Evolutionary conservation across 805 yeast species (phyloP).

Genomic region (Jamesozyma rosinii): DNA sequence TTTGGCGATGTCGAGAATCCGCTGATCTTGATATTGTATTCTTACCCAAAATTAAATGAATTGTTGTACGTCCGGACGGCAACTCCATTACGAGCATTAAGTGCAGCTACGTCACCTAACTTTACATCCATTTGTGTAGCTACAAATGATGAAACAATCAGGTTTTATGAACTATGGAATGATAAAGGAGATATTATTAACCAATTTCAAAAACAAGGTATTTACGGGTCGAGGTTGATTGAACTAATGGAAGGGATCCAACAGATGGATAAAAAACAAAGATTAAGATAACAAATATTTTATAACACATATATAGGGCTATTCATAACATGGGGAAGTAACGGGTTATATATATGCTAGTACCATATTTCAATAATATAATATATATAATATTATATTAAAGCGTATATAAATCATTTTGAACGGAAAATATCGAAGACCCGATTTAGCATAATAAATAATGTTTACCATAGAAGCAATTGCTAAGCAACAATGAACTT

Average conservation of each 20-base stretch:
- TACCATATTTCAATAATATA: background rate
- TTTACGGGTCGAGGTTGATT: conserved; percentile 48
- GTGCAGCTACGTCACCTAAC: conserved; percentile 62
- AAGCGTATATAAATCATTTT: background rate
- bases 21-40: conserved; percentile 47
- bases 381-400: background rate
- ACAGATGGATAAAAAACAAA: background rate
- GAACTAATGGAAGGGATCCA: conserved; percentile 50
- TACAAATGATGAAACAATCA: conserved; percentile 65
- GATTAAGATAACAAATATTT: background rate
- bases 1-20: conserved; percentile 51
- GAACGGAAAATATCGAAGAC: background rate
- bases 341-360: background rate
- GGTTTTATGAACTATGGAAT: conserved; percentile 70
- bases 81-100: conserved; percentile 48
- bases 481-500: too few species aligned
- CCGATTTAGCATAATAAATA: background rate
- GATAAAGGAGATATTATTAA: conserved; percentile 28
- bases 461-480: background rate
- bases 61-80: conserved; percentile 42
- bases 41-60: conserved; percentile 55
- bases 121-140: conserved; percentile 58
- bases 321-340: too few species aligned
- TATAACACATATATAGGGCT: background rate
- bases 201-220: conserved; percentile 37